Conservation (phyloP, 768 basidiomycete species). For the Leccinum boreale region DNA sequence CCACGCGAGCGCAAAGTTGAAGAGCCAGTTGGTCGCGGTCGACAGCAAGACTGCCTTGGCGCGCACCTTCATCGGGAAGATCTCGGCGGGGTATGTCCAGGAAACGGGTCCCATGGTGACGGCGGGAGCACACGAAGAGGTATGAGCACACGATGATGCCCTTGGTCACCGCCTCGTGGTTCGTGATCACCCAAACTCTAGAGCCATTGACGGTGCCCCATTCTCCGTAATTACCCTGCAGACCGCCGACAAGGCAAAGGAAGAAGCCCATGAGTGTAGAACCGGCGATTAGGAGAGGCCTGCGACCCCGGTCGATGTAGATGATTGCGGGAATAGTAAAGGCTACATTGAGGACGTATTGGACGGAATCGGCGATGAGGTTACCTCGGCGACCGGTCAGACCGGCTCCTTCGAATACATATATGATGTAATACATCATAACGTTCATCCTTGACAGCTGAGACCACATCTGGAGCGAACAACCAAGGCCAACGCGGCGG, state of each 20-base stretch:
- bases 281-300: slow-evolving; percentile 68
- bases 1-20: slow-evolving; percentile 74
- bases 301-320: slow-evolving; percentile 81
- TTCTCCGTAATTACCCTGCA: slow-evolving; percentile 63
- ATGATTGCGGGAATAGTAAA: slow-evolving; percentile 46
- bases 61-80: slow-evolving; percentile 66
- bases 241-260: slow-evolving; percentile 73
- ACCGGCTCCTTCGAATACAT: slow-evolving; percentile 76
- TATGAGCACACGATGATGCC: slow-evolving; percentile 78
- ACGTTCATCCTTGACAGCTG: slow-evolving; percentile 77
- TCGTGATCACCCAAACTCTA: slow-evolving; percentile 59
- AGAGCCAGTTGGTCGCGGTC: slow-evolving; percentile 52
- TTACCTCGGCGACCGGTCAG: slow-evolving; percentile 71
- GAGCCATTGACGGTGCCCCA: slow-evolving; percentile 50
- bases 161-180: slow-evolving; percentile 54
- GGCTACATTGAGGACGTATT: slow-evolving; percentile 42
- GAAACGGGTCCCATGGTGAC: slow-evolving; percentile 75
- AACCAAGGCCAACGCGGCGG: slow-evolving; percentile 68
- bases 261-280: slow-evolving; percentile 71
- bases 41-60: slow-evolving; percentile 54
- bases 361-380: slow-evolving; percentile 72
- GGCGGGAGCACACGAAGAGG: slow-evolving; percentile 67
- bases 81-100: slow-evolving; percentile 73
- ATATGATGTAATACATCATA: slow-evolving; percentile 65
- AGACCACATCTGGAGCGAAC: slow-evolving; percentile 76